Evolutionary conservation across 2,329 filamentous ascomycete genomes (phyloP).

Genomic region (Fusarium pseudonygamai): DNA sequence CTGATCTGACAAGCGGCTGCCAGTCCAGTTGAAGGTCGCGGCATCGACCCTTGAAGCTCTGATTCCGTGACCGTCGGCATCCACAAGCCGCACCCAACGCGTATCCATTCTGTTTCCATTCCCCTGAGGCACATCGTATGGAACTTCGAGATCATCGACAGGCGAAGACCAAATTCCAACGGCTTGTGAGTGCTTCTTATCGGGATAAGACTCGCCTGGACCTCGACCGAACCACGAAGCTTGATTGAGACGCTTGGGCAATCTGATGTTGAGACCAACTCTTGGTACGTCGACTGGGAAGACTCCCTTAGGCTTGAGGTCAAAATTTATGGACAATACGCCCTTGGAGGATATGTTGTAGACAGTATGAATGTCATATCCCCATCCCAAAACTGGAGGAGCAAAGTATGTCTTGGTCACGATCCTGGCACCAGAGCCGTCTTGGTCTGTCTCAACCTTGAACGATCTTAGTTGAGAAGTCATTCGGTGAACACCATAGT

Average conservation of each 20-base stretch:
- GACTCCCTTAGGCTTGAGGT: neutral
- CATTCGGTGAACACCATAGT: slow-evolving; percentile 11
- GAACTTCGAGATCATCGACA: neutral
- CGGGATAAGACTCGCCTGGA: slow-evolving; percentile 6
- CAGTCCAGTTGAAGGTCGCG: neutral
- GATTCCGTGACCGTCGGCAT: neutral
- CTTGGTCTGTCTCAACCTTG: neutral
- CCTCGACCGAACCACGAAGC: slow-evolving; percentile 7
- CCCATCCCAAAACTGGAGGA: slow-evolving; percentile 12
- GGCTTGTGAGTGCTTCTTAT: neutral
- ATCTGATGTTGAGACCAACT: slow-evolving; percentile 1
- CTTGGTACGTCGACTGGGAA: neutral
- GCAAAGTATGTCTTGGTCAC: neutral
- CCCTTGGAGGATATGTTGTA: neutral
- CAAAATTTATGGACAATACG: neutral
- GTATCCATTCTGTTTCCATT: slow-evolving; percentile 11
- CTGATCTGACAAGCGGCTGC: neutral
- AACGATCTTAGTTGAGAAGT: slow-evolving; percentile 8
- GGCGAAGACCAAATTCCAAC: neutral
- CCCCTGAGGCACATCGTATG: neutral
- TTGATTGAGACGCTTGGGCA: neutral
- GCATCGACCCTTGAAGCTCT: neutral
- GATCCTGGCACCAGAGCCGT: neutral
- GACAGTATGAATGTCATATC: neutral
- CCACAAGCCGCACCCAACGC: neutral